phyloP scores from a whole-genome alignment of 768 basidiomycete species.

The Multifurca ochricompacta region DNA sequence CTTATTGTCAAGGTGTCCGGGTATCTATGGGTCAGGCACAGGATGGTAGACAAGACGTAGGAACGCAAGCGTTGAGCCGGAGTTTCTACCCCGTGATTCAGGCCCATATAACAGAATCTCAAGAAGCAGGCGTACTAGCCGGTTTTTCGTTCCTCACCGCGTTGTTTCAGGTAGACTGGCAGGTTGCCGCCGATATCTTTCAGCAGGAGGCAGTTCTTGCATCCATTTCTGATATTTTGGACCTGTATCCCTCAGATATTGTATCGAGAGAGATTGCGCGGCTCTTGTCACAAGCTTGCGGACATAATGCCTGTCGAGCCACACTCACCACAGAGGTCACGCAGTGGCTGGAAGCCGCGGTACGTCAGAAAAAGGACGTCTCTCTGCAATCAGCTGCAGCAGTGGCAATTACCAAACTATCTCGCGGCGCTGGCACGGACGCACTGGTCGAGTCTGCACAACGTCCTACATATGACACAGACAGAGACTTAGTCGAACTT shows the following conservation, averaged over 20 bases:
- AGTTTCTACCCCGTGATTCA: conserved; percentile 45
- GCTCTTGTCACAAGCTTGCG: conserved; percentile 66
- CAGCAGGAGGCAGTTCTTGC: conserved; percentile 54
- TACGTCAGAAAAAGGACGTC: conserved; percentile 39
- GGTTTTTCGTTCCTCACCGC: conserved; percentile 67
- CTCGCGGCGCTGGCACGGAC: conserved; percentile 48
- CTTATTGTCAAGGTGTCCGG: conserved; percentile 56
- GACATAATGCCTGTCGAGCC: conserved; percentile 64
- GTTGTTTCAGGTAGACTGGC: conserved; percentile 76
- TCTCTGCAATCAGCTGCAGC: conserved; percentile 54
- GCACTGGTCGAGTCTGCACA: conserved; percentile 23
- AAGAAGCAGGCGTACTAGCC: conserved; percentile 43
- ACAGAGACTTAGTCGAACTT: conserved; percentile 2
- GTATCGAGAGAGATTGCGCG: conserved; percentile 60
- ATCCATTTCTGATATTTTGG: conserved; percentile 59
- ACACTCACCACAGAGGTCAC: conserved; percentile 48
- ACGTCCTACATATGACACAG: conserved; percentile 3
- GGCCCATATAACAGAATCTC: conserved; percentile 45
- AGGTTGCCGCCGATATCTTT: conserved; percentile 58
- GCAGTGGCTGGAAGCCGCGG: conserved; percentile 60
- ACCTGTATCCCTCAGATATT: conserved; percentile 44
- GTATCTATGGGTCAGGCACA: conserved; percentile 30
- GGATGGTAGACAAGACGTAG: conserved; percentile 34
- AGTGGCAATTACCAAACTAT: conserved; percentile 73
- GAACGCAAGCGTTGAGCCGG: conserved; percentile 42